Percentiles rank a stretch among this genome's conserved stretches.
phyloP scores from a whole-genome alignment of 306 rosid species.

The Cicer cuneatum region DNA sequence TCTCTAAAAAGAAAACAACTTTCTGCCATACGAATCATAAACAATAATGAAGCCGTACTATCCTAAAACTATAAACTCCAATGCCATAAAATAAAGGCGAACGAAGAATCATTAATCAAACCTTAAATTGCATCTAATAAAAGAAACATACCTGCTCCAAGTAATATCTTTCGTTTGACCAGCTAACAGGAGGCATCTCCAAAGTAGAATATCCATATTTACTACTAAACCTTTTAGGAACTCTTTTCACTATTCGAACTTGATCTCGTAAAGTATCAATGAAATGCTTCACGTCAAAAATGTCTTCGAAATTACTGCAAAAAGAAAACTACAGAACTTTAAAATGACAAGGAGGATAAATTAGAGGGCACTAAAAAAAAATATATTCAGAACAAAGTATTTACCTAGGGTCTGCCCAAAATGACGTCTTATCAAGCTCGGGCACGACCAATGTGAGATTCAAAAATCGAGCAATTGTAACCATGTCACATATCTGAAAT shows the following conservation, averaged over 20 bases:
- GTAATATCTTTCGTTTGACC: slow-evolving; percentile 91
- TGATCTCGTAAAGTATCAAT: slow-evolving; percentile 87
- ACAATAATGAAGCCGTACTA: not conserved
- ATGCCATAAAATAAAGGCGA: not conserved
- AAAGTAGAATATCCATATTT: slow-evolving; percentile 63
- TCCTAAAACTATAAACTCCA: slow-evolving; percentile 19
- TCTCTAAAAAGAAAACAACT: too few relatives aligned
- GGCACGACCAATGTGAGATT: slow-evolving; percentile 97
- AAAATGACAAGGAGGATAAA: slow-evolving; percentile 41
- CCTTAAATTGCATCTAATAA: slow-evolving; percentile 14
- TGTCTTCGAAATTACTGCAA: slow-evolving; percentile 92
- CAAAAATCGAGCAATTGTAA: slow-evolving; percentile 88
- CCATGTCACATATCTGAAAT: slow-evolving; percentile 98
- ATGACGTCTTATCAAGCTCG: slow-evolving; percentile 93
- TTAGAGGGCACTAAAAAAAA: slow-evolving; percentile 28
- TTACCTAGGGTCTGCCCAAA: slow-evolving; percentile 99
- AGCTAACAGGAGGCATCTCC: slow-evolving; percentile 96
- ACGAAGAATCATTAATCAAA: slow-evolving; percentile 32
- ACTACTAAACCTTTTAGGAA: slow-evolving; percentile 74
- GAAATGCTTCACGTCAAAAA: slow-evolving; percentile 91
- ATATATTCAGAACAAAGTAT: slow-evolving; percentile 38
- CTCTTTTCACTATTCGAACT: slow-evolving; percentile 86
- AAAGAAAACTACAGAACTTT: slow-evolving; percentile 41
- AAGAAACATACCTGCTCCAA: slow-evolving; percentile 75
- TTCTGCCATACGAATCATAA: too few relatives aligned